These are phyloP conservation scores for Schizochytrium sp. DNA, from an alignment of 108 stramenopile species.

Conservation along the genomic window DNA sequence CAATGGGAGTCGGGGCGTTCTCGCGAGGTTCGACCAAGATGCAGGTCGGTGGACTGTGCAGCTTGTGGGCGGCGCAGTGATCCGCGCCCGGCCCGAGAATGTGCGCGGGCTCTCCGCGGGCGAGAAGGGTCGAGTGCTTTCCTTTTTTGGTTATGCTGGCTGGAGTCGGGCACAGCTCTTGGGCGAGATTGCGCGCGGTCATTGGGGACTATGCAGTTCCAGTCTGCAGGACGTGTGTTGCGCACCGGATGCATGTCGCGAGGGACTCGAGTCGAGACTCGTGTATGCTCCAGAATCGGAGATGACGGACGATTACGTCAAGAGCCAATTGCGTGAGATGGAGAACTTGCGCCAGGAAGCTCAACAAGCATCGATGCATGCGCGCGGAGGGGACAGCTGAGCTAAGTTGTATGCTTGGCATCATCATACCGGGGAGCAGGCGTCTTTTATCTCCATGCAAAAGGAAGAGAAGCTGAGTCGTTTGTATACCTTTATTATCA, in stretches of 20 bases:
- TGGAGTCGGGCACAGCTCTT: slow-evolving; percentile 30
- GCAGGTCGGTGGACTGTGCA: slow-evolving; percentile 21
- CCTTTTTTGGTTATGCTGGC: slow-evolving; percentile 31
- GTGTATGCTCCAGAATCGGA: slow-evolving; percentile 26
- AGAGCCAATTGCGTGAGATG: background rate
- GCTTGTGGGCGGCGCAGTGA: background rate
- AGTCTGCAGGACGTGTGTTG: background rate
- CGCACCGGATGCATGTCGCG: background rate
- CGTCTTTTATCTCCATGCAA: too few species aligned
- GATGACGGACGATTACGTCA: slow-evolving; percentile 28
- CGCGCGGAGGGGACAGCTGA: background rate
- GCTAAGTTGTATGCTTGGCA: background rate
- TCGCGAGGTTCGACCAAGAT: background rate
- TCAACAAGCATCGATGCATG: background rate
- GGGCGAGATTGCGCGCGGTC: slow-evolving; percentile 29
- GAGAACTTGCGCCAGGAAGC: background rate
- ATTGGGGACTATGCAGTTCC: slow-evolving; percentile 27
- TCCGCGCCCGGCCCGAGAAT: background rate
- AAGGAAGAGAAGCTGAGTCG: too few species aligned
- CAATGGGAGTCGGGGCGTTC: slow-evolving; percentile 18
- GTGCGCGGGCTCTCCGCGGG: background rate
- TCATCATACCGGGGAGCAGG: too few species aligned
- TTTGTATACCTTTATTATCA: too few species aligned
- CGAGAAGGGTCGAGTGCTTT: background rate
- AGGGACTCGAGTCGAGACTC: background rate